Evolutionary conservation across 768 basidiomycete genomes (phyloP).

Genomic region (Collybiopsis confluens): DNA sequence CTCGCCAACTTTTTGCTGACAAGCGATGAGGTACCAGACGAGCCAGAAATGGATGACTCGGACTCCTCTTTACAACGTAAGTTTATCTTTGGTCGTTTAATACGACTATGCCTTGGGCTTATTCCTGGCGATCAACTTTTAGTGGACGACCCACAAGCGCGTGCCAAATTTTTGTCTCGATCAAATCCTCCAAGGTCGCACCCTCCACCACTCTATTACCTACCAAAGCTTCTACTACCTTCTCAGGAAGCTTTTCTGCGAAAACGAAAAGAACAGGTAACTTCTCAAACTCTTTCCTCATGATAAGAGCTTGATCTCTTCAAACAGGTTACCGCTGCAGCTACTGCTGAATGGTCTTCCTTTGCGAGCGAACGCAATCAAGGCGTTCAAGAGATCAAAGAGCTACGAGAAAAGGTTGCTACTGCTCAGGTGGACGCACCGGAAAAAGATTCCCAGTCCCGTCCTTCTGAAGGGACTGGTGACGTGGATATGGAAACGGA

Average conservation of each 20-base stretch:
- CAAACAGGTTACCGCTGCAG: slow-evolving; percentile 52
- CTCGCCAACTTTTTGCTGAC: slow-evolving; percentile 74
- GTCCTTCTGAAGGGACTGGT: slow-evolving; percentile 10
- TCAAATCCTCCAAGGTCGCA: slow-evolving; percentile 54
- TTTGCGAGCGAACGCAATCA: slow-evolving; percentile 58
- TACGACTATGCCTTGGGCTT: too few species aligned
- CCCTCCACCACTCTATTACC: slow-evolving; percentile 75
- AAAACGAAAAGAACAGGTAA: slow-evolving; percentile 60
- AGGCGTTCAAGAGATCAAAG: slow-evolving; percentile 58
- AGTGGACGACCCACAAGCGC: not conserved
- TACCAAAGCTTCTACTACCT: slow-evolving; percentile 64
- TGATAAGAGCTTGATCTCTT: too few species aligned
- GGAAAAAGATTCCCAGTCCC: slow-evolving; percentile 4
- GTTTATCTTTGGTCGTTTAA: too few species aligned
- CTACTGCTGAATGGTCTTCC: slow-evolving; percentile 62
- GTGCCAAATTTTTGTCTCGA: slow-evolving; percentile 31
- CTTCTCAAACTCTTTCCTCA: too few species aligned
- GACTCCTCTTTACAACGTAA: slow-evolving; percentile 12
- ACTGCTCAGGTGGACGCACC: slow-evolving; percentile 23
- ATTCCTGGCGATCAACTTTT: not conserved
- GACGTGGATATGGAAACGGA: slow-evolving; percentile 30
- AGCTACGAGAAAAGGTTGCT: slow-evolving; percentile 58
- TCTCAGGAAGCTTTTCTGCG: slow-evolving; percentile 66
- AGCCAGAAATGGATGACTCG: slow-evolving; percentile 25
- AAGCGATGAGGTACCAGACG: slow-evolving; percentile 56